A percentile compares a stretch with the other conserved stretches of the same genome.
These are phyloP conservation scores for Boeremia lycopersici DNA, from an alignment of 2,329 filamentous ascomycete genomes.

Conservation along the genomic window DNA sequence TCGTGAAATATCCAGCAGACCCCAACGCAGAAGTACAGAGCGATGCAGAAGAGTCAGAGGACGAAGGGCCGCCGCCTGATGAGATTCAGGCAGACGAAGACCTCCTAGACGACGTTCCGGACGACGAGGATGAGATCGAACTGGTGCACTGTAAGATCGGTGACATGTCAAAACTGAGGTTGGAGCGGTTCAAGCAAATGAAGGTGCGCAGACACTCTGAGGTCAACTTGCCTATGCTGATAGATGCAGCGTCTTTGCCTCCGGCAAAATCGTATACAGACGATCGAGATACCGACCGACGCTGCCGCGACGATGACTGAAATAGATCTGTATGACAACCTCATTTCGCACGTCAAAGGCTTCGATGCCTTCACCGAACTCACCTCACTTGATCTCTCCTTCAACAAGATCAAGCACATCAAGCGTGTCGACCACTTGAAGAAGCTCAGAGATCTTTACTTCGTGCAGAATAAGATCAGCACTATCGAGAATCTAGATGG, in stretches of 20 bases:
- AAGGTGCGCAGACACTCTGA: constrained; percentile 50
- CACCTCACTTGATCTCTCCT: constrained; percentile 84
- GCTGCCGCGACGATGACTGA: constrained; percentile 75
- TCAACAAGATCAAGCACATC: constrained; percentile 99
- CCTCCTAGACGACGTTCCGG: constrained; percentile 63
- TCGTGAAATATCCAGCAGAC: constrained; percentile 30
- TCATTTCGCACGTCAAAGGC: constrained; percentile 84
- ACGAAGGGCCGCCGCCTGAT: constrained; percentile 50
- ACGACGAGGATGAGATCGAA: constrained; percentile 69
- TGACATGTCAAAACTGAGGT: constrained; percentile 76
- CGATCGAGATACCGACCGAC: constrained; percentile 74
- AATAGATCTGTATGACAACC: constrained; percentile 95
- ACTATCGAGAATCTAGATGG: constrained; percentile 84
- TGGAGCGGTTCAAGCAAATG: constrained; percentile 81
- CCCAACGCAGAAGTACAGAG: constrained; percentile 71
- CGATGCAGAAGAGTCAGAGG: constrained; percentile 84
- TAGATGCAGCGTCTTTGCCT: constrained; percentile 72
- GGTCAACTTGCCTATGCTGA: constrained; percentile 7
- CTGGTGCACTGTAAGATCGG: constrained; percentile 85
- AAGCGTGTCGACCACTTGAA: constrained; percentile 81
- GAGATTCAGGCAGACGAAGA: constrained; percentile 53
- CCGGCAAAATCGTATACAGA: constrained; percentile 86
- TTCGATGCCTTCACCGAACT: constrained; percentile 79
- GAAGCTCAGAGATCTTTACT: constrained; percentile 81
- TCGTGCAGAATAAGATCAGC: constrained; percentile 93